phyloP scores from a whole-genome alignment of 1,139 yeast genomes.

The Chernovozyma aurita region DNA sequence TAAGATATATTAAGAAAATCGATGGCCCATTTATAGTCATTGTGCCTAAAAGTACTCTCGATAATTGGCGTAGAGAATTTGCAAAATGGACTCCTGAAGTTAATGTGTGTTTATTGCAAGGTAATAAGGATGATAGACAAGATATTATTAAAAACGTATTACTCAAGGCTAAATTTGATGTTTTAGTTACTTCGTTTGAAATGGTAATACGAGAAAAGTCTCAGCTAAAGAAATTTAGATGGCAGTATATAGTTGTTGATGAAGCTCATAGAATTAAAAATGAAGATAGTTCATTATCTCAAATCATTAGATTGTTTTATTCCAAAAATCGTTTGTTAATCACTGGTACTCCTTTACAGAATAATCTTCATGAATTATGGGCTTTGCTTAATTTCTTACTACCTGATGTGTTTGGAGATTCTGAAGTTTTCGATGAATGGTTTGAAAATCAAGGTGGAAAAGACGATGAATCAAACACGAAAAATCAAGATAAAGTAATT shows the following conservation, averaged over 20 bases:
- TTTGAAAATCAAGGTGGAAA: constrained; percentile 34
- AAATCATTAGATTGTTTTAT: constrained; percentile 68
- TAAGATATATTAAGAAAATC: constrained; percentile 55
- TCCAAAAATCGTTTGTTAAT: constrained; percentile 66
- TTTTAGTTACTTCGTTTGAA: constrained; percentile 69
- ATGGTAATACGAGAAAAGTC: constrained; percentile 73
- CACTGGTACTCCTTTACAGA: constrained; percentile 81
- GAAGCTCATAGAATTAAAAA: constrained; percentile 82
- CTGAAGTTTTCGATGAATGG: constrained; percentile 74
- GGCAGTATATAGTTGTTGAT: constrained; percentile 75
- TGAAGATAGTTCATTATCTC: constrained; percentile 70
- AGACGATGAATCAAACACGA: constrained; percentile 25
- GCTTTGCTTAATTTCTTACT: constrained; percentile 69
- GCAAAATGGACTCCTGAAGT: constrained; percentile 78
- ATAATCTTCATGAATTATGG: constrained; percentile 77
- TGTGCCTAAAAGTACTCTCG: constrained; percentile 76
- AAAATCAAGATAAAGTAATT: constrained; percentile 53
- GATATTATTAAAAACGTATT: constrained; percentile 47
- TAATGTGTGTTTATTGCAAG: constrained; percentile 61
- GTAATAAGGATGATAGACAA: constrained; percentile 64
- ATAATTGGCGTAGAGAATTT: constrained; percentile 78
- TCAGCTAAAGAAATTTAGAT: constrained; percentile 55
- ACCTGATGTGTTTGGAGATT: constrained; percentile 76
- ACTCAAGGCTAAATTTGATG: constrained; percentile 66
- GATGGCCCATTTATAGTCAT: constrained; percentile 73